A percentile compares a stretch with the other conserved stretches of the same genome.
Conservation (phyloP, 768 basidiomycete genomes). For the Termitomyces heimii region DNA sequence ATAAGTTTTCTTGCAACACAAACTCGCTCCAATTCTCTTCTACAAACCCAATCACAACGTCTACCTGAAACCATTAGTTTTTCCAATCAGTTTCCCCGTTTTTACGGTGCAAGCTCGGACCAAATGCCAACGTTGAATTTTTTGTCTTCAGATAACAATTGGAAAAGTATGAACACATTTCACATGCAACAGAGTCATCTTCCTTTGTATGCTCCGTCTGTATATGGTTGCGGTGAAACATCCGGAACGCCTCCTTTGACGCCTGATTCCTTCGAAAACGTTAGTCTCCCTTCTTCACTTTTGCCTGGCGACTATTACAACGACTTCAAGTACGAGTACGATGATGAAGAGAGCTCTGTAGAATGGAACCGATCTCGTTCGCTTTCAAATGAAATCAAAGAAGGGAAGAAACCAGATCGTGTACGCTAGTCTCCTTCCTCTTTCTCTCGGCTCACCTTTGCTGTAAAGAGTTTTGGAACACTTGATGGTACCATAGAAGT, state of each 20-base stretch:
- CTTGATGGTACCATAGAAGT: conserved; percentile 9
- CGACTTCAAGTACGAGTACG: conserved; percentile 9
- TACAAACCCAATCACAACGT: conserved; percentile 12
- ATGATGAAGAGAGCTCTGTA: conserved; percentile 10
- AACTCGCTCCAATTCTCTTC: conserved; percentile 15
- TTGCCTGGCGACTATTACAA: conserved; percentile 3
- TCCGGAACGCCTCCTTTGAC: conserved; percentile 21
- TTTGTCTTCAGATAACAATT: background rate
- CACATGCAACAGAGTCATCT: background rate
- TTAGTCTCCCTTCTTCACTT: conserved; percentile 9
- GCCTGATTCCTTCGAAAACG: conserved; percentile 16
- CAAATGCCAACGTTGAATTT: conserved; percentile 1
- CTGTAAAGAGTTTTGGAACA: conserved; percentile 6
- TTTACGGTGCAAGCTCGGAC: conserved; percentile 10
- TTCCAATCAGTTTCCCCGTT: conserved; percentile 14
- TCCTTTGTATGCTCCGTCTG: conserved; percentile 1
- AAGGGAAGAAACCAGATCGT: conserved; percentile 32
- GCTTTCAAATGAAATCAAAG: conserved; percentile 26
- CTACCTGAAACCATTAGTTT: conserved; percentile 16
- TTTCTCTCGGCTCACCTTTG: conserved; percentile 3
- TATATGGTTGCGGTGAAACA: conserved; percentile 4
- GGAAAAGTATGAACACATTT: background rate
- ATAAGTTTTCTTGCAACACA: conserved; percentile 15
- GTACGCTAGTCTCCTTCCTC: conserved; percentile 16
- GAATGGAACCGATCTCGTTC: conserved; percentile 12